Base-by-base conservation (phyloP, 2,329 filamentous ascomycete genomes). In the Fusarium sp. region DNA sequence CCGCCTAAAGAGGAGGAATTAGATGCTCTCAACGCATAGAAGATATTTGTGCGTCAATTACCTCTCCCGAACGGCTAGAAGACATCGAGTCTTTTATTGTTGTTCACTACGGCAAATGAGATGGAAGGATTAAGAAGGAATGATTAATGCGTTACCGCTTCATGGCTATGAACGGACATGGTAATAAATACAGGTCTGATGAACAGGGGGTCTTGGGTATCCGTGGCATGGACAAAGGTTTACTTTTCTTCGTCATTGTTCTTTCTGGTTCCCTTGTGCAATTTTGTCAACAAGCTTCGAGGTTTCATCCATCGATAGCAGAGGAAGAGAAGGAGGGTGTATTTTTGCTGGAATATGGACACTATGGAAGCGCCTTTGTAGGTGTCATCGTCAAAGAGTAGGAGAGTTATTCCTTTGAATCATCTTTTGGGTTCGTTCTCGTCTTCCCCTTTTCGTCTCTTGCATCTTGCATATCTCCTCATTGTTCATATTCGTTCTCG, bases 21-120 rank as follows among this genome's bases (percentile, higher is more conserved):
- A 39, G 82, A 84, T 66, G 76, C 83, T 36, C 75, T 83, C 46
- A 76, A 82, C 40, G 80, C 79, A 20, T 84, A 72, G 66, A 54
- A 68, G 43, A 54, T 20, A 55, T 61, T 46, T 31, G 40, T 59
- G 53, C 55, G 52, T 68, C 64, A 59, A 55, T 44, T 54, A 38
- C 55, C 46, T 55, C 48, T 28, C 57, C 48, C 34, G 26, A 56
- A 43, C 28, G 42, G 39, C 52, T 57, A 50, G 31, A 57, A 66
- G 46, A 42, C 38, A 48, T 45, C 34, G 24, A 62, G 45, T 45
- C 43, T 56, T 58, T 58, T 44, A 34, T 57, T 51, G 13, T 46
- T 38, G 34, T 44, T 9, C 42, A 57, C 36, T 42, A 28, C 28
- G 31, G 42, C 48, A 52, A 39, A 67, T 44, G 54, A 38, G 56